These are phyloP conservation scores for Pythium monospermum DNA, from an alignment of 352 stramenopile genomes.

Conservation along the genomic window DNA sequence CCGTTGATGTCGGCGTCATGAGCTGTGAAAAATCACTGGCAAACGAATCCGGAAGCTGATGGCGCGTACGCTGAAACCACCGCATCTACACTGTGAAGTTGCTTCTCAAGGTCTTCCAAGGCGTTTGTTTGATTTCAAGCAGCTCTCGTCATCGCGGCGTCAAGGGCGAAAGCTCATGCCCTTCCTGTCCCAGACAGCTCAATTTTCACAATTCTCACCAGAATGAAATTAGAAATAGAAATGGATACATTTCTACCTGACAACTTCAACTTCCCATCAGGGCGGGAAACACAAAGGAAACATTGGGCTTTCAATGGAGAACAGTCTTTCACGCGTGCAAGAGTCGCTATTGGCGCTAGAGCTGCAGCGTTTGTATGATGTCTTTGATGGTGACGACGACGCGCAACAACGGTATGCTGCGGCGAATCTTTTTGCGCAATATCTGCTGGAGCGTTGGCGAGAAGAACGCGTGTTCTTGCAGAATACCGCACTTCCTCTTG, in stretches of 20 bases:
- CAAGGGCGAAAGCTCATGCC: too few species aligned
- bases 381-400: background rate
- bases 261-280: conserved; percentile 8
- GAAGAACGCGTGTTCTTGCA: conserved; percentile 18
- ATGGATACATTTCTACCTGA: conserved; percentile 23
- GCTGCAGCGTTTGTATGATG: conserved; percentile 15
- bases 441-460: conserved; percentile 9
- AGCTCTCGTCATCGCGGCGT: too few species aligned
- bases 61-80: too few species aligned
- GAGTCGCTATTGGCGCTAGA: conserved; percentile 17
- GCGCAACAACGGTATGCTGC: conserved; percentile 4
- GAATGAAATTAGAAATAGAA: conserved; percentile 16
- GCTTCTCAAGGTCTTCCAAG: too few species aligned
- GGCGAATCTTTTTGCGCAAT: background rate
- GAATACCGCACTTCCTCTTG: conserved; percentile 7
- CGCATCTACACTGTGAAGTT: too few species aligned
- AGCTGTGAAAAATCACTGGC: too few species aligned
- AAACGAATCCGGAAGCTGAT: too few species aligned
- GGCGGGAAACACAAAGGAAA: background rate
- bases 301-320: background rate
- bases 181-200: too few species aligned
- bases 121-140: too few species aligned
- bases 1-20: too few species aligned
- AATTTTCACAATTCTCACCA: too few species aligned
- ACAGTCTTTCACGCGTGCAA: conserved; percentile 2